These are phyloP conservation scores for Leucocoprinus leucothites DNA, from an alignment of 768 basidiomycete genomes.

Conservation along the genomic window DNA sequence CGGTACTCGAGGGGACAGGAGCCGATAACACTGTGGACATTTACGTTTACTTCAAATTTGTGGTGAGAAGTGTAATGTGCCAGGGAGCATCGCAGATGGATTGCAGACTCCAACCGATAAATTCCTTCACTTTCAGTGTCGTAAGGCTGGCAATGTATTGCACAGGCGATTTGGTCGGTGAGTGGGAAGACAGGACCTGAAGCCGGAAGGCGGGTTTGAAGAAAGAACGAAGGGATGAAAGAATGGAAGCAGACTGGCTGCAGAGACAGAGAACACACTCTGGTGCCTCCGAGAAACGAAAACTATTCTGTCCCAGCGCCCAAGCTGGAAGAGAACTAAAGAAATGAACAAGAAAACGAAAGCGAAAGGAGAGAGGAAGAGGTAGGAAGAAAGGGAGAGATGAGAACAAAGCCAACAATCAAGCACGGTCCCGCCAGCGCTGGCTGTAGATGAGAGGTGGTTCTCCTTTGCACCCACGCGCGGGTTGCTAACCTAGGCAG, in stretches of 20 bases:
- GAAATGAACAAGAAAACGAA: background rate
- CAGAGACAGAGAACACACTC: slow-evolving; percentile 21
- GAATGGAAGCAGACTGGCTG: slow-evolving; percentile 30
- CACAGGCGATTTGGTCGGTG: background rate
- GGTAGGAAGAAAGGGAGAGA: background rate
- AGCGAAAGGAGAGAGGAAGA: background rate
- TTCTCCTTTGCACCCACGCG: background rate
- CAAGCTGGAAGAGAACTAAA: background rate
- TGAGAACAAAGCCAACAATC: background rate
- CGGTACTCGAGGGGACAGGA: slow-evolving; percentile 22
- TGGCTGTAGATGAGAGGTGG: background rate
- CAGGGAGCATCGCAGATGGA: slow-evolving; percentile 7
- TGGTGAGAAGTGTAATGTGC: background rate
- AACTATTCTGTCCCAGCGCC: background rate
- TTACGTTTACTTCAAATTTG: slow-evolving; percentile 1
- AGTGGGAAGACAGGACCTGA: background rate
- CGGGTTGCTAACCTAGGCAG: slow-evolving; percentile 6
- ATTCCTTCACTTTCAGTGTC: slow-evolving; percentile 3
- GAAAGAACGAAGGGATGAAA: slow-evolving; percentile 18
- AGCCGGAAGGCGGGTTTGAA: background rate
- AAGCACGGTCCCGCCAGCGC: slow-evolving; percentile 1
- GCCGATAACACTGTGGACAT: slow-evolving; percentile 20
- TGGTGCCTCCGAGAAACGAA: slow-evolving; percentile 13
- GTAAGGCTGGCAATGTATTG: background rate
- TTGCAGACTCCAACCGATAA: background rate